These are phyloP conservation scores for Elsinoe australis DNA, from an alignment of 2,329 filamentous ascomycete genomes.

Conservation along the genomic window DNA sequence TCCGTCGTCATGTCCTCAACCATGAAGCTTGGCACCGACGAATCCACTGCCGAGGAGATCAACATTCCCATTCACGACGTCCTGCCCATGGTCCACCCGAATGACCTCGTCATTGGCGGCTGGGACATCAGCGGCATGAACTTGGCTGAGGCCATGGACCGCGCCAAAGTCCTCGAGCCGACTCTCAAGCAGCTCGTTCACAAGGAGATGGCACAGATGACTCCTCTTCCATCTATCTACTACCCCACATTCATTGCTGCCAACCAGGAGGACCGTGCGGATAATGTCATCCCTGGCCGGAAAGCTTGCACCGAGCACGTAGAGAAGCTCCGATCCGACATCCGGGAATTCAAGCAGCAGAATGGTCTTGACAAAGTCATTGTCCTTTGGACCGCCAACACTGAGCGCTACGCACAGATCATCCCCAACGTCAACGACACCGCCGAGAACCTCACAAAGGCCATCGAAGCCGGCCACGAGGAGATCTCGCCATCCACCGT, in stretches of 20 bases:
- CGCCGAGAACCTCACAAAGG: conserved; percentile 80
- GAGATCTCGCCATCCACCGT: conserved; percentile 94
- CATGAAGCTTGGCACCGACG: conserved; percentile 87
- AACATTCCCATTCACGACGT: conserved; percentile 94
- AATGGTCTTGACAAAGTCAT: conserved; percentile 91
- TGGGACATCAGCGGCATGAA: conserved; percentile 96
- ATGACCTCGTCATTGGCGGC: conserved; percentile 88
- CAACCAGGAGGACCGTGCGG: conserved; percentile 93
- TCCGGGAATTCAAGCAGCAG: conserved; percentile 83
- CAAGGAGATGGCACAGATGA: conserved; percentile 87
- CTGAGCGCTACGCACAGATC: conserved; percentile 89
- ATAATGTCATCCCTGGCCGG: conserved; percentile 76
- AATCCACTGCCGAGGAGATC: conserved; percentile 76
- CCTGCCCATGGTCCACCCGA: conserved; percentile 93
- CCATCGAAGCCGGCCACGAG: conserved; percentile 77
- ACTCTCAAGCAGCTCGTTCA: conserved; percentile 79
- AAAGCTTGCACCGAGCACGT: conserved; percentile 85
- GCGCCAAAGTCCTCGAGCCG: conserved; percentile 91
- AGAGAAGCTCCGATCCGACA: conserved; percentile 86
- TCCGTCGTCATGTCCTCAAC: conserved; percentile 96
- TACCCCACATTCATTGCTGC: conserved; percentile 99
- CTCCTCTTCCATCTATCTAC: conserved; percentile 89
- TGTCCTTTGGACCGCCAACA: conserved; percentile 98
- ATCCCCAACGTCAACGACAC: conserved; percentile 90
- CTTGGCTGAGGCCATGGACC: conserved; percentile 87